Evolutionary conservation across 768 basidiomycete species (phyloP), one percentile per base, ranked within the genome.

Genomic region (Collybia mongolica): DNA sequence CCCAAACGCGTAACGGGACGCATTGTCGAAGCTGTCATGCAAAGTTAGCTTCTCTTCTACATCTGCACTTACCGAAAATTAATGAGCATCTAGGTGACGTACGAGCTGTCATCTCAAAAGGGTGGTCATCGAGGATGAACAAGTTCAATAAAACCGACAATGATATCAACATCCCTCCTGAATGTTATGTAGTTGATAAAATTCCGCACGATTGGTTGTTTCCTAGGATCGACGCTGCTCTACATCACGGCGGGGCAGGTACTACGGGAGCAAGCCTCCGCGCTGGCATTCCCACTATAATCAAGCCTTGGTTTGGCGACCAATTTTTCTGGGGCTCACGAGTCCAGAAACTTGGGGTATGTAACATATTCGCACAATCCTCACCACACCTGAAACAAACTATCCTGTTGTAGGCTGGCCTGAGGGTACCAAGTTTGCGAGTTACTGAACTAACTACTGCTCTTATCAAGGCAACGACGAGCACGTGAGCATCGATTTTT

Each of bases 291-390:
- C 84, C 85, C 2, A 88, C 85, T 1, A 55, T 86, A 51, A 86
- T 88, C 60, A 81, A 81, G 55, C 84, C 85, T 1, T 88, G 81
- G 80, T 88, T 86, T 58, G 85, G 83, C 14, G 83, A 84, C 56
- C 83, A 84, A 55, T 83, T 71, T 58, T 83, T 83, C 63, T 83
- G 84, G 84, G 83, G 81, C 2, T 72, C 74, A 5, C 66, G 82
- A n/a, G 82, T 86, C 15, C 80, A 83, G 54, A 76, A 76, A 52
- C 74, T 87, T 18, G 83, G 80, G 41, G 83, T 81, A 51, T 42
- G 78, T 62, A 43, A 48, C 46, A 22, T 15, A n/a, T 29, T 36
- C 12, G 42, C 8, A 11, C 6, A 26, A 26, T 39, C 38, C 28
- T 37, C n/a, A 9, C 12, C 44, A 52, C 22, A 20, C n/a, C n/a